These are phyloP conservation scores for Rhododendron griersonianum DNA, from an alignment of 148 eudicot species.

Conservation along the genomic window DNA sequence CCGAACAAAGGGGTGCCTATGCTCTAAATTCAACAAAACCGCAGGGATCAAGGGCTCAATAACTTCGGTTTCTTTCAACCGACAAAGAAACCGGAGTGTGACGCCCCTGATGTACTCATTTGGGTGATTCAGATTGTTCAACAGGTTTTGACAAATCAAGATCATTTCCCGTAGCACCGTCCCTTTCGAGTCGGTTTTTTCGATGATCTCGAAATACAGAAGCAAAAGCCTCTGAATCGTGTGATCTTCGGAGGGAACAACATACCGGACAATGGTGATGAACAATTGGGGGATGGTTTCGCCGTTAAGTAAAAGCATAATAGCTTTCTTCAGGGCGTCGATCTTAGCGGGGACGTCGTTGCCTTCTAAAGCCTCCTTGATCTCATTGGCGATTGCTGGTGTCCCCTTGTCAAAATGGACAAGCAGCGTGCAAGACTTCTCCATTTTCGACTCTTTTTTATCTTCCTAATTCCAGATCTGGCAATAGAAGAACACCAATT, in stretches of 20 bases:
- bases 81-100: slow-evolving; percentile 70
- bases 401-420: slow-evolving; percentile 70
- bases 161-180: slow-evolving; percentile 58
- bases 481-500: background rate
- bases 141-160: slow-evolving; percentile 58
- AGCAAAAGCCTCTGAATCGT: slow-evolving; percentile 61
- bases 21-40: slow-evolving; percentile 58
- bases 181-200: slow-evolving; percentile 65
- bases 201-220: slow-evolving; percentile 58
- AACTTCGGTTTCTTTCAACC: slow-evolving; percentile 65
- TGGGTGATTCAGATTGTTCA: slow-evolving; percentile 59
- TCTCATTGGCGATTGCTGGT: slow-evolving; percentile 72
- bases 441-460: slow-evolving; percentile 25
- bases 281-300: slow-evolving; percentile 65
- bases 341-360: slow-evolving; percentile 49
- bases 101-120: slow-evolving; percentile 82
- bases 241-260: slow-evolving; percentile 64
- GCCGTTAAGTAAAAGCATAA: slow-evolving; percentile 59
- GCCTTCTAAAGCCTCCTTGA: slow-evolving; percentile 72
- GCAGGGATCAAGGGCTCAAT: slow-evolving; percentile 73
- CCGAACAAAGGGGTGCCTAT: slow-evolving; percentile 65
- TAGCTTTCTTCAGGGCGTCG: slow-evolving; percentile 67
- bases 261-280: slow-evolving; percentile 62
- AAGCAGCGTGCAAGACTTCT: slow-evolving; percentile 60
- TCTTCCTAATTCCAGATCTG: slow-evolving; percentile 5